Base-by-base conservation (phyloP, 805 yeast species). In the Kodamaea leandrae region DNA sequence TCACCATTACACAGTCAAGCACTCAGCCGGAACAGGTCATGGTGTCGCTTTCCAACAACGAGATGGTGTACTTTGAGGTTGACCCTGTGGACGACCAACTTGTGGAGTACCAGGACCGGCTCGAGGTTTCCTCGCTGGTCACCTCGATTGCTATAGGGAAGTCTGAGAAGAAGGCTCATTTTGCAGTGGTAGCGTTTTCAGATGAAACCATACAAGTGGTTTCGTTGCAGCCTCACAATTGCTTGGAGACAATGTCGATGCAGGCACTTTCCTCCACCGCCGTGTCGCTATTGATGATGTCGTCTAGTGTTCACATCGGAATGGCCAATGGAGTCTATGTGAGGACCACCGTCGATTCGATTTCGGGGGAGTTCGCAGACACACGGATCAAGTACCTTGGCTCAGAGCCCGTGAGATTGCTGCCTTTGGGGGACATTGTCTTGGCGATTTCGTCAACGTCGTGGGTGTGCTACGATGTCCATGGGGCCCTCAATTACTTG, bases 301-400 rank as follows among this genome's bases (percentile, higher is more conserved):
- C 51, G 37, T 3, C 37, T 38, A 28, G 51, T 42, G 71, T 86
- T 8, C 95, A 89, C 59, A 74, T 88, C 37, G 97, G 97, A 1
- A 71, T 89, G 70, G 74, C 65, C n/a, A 86, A 81, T 58, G 98
- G 98, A 15, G 78, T 90, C 1, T 87, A 83, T 61, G 80, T 82
- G 2, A 66, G 82, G 13, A 76, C 87, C 0, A 61, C 66, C 4
- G 50, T 89, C 27, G 87, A 85, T 53, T 53, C 57, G 0, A 52
- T 64, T 4, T 68, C 82, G 3, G 96, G 96, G 3, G 56, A 55
- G 3, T 71, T 78, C 15, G 64, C 76, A 1, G 82, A 83, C 48
- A 77, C 88, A 1, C 69, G 83, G 51, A 77, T 80, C 13, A 80
- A 82, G 53, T 88, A 83, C 53, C 57, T 87, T 20, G 98, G 98